These are phyloP conservation scores for Brassica juncea DNA, from an alignment of 345 rosid species.

Conservation along the genomic window DNA sequence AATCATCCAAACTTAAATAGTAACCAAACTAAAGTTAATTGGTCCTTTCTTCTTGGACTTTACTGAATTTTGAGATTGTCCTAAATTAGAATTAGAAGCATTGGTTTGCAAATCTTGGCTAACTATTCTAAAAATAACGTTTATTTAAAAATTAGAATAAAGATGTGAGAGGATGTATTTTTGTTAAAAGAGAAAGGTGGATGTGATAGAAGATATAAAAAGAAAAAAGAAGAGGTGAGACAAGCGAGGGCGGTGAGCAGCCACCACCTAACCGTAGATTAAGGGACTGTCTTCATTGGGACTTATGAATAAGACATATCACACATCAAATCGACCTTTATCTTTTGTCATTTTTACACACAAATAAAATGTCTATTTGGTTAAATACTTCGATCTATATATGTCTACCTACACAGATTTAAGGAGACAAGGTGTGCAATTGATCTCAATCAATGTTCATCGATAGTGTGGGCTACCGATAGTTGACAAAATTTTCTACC, in stretches of 20 bases:
- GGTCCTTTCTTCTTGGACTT: constrained; percentile 18
- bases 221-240: constrained; percentile 25
- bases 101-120: not conserved
- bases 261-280: constrained; percentile 59
- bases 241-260: constrained; percentile 71
- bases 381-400: not conserved
- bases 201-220: constrained; percentile 31
- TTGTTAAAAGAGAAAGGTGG: constrained; percentile 4
- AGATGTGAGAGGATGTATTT: not conserved
- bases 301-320: constrained; percentile 30
- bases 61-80: not conserved
- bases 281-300: constrained; percentile 34
- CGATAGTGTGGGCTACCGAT: constrained; percentile 21
- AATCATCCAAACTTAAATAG: not conserved
- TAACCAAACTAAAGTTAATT: constrained; percentile 13
- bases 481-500: constrained; percentile 26
- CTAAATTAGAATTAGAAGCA: not conserved
- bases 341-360: not conserved
- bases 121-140: not conserved
- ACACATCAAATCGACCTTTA: constrained; percentile 24
- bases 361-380: not conserved
- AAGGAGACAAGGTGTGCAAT: constrained; percentile 40
- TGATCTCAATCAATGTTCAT: constrained; percentile 34
- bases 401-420: not conserved
- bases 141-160: not conserved